A percentile compares a stretch with the other conserved stretches of the same genome.
These are phyloP conservation scores for Hypoxylon fuscum DNA, from an alignment of 495 filamentous ascomycete species.

Conservation along the genomic window DNA sequence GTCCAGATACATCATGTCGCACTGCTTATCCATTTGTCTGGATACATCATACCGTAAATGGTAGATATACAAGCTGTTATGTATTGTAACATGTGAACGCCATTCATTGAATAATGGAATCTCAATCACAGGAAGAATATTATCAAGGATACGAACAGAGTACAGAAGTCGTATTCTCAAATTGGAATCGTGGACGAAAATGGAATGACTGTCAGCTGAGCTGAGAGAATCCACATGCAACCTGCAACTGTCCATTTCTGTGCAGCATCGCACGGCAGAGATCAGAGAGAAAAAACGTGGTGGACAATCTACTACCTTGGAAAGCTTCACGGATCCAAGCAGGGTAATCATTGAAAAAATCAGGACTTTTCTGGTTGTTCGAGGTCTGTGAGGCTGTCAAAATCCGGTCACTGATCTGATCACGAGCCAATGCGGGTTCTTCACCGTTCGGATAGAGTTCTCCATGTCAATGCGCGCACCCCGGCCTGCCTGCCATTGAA, in stretches of 20 bases:
- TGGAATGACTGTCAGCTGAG: slow-evolving; percentile 38
- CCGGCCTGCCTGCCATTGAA: slow-evolving; percentile 12
- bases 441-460: slow-evolving; percentile 20
- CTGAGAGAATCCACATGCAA: slow-evolving; percentile 26
- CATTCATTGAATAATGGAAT: background rate
- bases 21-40: slow-evolving; percentile 14
- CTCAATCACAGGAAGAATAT: background rate
- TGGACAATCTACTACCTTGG: slow-evolving; percentile 3
- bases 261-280: slow-evolving; percentile 23
- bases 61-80: slow-evolving; percentile 1
- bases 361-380: background rate
- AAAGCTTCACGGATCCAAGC: slow-evolving; percentile 4
- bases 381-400: slow-evolving; percentile 16
- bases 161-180: slow-evolving; percentile 37
- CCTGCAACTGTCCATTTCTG: slow-evolving; percentile 27
- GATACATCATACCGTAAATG: too few relatives aligned
- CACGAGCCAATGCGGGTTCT: slow-evolving; percentile 28
- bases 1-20: slow-evolving; percentile 26
- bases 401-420: slow-evolving; percentile 5
- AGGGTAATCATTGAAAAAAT: background rate
- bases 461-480: slow-evolving; percentile 28
- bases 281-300: slow-evolving; percentile 13
- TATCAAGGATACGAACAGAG: slow-evolving; percentile 11
- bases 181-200: slow-evolving; percentile 36
- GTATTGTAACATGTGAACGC: background rate